Evolutionary conservation across 2,329 filamentous ascomycete species (phyloP), one percentile per base, ranked within the genome.

Genomic region (Pyricularia grisea): DNA sequence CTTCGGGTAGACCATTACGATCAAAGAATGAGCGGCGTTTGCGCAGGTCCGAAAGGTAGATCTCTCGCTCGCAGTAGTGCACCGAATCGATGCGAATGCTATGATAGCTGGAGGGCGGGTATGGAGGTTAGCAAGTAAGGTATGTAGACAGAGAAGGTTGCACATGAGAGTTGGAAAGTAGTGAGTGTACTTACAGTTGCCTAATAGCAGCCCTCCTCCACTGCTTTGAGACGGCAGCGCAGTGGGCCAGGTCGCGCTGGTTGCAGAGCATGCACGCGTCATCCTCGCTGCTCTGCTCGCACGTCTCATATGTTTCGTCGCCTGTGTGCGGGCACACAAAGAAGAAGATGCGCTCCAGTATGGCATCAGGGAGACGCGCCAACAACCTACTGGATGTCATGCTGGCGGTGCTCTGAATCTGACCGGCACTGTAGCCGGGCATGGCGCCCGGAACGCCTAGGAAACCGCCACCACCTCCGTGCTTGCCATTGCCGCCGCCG

Each of bases 221-320:
- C 74, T 84, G 84, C 74, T 87, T 88, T 77, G 88, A 92, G 67
- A 92, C 92, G 76, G 87, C 84, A 58, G 89, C 88, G 77, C 92
- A 94, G 78, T 92, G 89, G 68, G 93, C 88, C 69, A 97, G 86
- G 78, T 97, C 93, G 73, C 94, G 89, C 82, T 95, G 85, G 80
- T 97, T 93, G 81, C 94, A 98, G 73, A 97, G 88, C 91, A 95
- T 94, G 81, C 94, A 98, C 69, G 88, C 89, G 80, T 93, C 89
- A 73, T 91, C 90, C 67, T 88, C 85, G 73, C 90, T 88, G 70
- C 90, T 92, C 74, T 92, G 87, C 81, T 98, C 94, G 75, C 92
- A 94, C 61, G 89, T 89, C 73, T 92, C 90, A 78, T 95, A 96
- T 70, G 85, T 89, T 76, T 89, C 84, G 79, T 98, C 94, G 68